Percentiles rank a stretch among this genome's conserved stretches.
These are phyloP conservation scores for Viola pubescens DNA, from an alignment of 441 rosid species.

Conservation along the genomic window DNA sequence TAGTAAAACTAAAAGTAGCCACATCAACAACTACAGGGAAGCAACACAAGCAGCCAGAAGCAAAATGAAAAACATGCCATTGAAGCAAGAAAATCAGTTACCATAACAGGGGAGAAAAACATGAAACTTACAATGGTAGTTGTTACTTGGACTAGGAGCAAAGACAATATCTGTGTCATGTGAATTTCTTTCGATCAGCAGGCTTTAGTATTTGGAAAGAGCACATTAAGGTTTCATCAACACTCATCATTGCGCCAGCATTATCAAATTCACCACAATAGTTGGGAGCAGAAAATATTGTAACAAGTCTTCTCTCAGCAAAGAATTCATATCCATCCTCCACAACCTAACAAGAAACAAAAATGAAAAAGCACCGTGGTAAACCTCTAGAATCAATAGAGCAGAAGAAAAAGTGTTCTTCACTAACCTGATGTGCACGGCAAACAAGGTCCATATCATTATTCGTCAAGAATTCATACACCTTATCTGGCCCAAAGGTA, in stretches of 20 bases:
- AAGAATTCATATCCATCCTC: slow-evolving; percentile 98
- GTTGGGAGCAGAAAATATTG: slow-evolving; percentile 89
- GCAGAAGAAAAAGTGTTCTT: slow-evolving; percentile 1
- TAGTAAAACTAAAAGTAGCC: background rate
- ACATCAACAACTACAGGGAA: background rate
- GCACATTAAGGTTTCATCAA: slow-evolving; percentile 80
- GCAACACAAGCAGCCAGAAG: background rate
- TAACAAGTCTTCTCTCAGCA: slow-evolving; percentile 85
- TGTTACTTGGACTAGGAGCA: background rate
- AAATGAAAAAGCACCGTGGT: background rate
- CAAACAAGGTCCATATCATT: slow-evolving; percentile 92
- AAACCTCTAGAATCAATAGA: background rate
- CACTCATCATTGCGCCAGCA: slow-evolving; percentile 96
- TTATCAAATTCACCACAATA: slow-evolving; percentile 96
- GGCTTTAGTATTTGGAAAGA: slow-evolving; percentile 96
- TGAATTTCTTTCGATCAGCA: slow-evolving; percentile 65
- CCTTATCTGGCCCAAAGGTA: slow-evolving; percentile 84
- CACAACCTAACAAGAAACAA: slow-evolving; percentile 50
- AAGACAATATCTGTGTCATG: slow-evolving; percentile 23
- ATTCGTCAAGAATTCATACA: slow-evolving; percentile 58
- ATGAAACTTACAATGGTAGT: slow-evolving; percentile 11
- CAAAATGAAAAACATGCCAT: background rate
- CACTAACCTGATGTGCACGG: slow-evolving; percentile 87
- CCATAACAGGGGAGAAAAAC: background rate
- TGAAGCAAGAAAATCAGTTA: background rate